Evolutionary conservation across 306 rosid genomes (phyloP).

Genomic region (Pyrus communis): DNA sequence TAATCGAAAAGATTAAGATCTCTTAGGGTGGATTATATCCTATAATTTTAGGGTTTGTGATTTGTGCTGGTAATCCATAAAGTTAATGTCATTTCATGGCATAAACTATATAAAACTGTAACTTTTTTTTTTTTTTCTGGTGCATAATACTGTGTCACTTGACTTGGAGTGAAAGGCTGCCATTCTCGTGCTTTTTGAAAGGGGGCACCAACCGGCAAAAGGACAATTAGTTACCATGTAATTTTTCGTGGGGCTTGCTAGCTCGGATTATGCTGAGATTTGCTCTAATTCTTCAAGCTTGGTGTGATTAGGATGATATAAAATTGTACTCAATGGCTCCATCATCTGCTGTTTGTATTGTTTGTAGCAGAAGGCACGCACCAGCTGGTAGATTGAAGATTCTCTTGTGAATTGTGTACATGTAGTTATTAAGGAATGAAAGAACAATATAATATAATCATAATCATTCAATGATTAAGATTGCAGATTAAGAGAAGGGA

Average conservation of each 20-base stretch:
- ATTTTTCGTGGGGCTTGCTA: background rate
- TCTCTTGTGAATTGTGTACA: constrained; percentile 13
- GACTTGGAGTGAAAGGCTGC: constrained; percentile 51
- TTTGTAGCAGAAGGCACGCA: background rate
- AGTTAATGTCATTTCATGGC: background rate
- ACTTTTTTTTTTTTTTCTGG: background rate
- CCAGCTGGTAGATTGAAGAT: background rate
- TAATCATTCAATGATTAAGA: background rate
- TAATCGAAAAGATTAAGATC: background rate
- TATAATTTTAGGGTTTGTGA: background rate
- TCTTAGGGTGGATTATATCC: background rate
- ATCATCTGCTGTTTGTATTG: background rate
- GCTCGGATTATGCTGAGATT: background rate
- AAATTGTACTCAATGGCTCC: background rate
- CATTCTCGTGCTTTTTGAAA: constrained; percentile 49
- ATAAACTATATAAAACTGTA: constrained; percentile 7
- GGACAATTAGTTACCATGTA: background rate
- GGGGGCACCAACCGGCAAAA: constrained; percentile 21
- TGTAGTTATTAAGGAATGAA: background rate
- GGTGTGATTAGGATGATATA: background rate
- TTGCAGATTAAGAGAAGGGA: background rate
- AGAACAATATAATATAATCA: background rate
- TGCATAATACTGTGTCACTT: constrained; percentile 6
- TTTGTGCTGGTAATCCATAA: background rate
- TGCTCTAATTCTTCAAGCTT: background rate